These are phyloP conservation scores for Diplodia intermedia DNA, from an alignment of 2,329 filamentous ascomycete genomes.

Conservation along the genomic window DNA sequence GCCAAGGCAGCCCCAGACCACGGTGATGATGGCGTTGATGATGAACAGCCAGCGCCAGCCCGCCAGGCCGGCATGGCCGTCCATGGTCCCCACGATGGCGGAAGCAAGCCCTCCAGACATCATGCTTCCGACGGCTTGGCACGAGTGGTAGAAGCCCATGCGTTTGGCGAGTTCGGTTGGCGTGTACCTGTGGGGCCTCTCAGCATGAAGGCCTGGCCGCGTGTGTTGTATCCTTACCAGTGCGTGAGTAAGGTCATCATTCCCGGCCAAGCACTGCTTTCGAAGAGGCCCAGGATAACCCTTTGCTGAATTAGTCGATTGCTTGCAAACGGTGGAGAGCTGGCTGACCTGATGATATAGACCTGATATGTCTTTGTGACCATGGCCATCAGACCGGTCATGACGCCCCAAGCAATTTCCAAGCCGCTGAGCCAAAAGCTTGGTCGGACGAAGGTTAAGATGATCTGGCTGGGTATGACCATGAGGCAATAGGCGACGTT, in stretches of 20 bases:
- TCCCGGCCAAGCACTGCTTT: conserved; percentile 46
- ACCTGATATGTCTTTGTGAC: conserved; percentile 22
- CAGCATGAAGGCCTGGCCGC: fast-evolving
- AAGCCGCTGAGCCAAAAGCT: conserved; percentile 50
- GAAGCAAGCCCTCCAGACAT: background rate
- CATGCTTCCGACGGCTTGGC: background rate
- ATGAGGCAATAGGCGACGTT: conserved; percentile 42
- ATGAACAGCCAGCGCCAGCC: background rate
- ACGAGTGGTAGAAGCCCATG: background rate
- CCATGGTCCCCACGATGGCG: background rate
- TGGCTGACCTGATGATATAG: background rate
- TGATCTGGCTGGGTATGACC: conserved; percentile 40
- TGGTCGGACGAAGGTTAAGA: conserved; percentile 36
- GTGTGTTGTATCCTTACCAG: background rate
- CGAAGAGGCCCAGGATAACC: conserved; percentile 47
- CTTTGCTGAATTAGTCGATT: conserved; percentile 41
- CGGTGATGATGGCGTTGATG: background rate
- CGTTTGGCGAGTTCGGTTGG: background rate
- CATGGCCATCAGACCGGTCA: conserved; percentile 46
- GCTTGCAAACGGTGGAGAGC: too few relatives aligned
- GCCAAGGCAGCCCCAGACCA: background rate
- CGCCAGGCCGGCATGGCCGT: background rate
- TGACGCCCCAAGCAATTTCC: conserved; percentile 51
- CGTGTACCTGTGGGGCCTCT: background rate
- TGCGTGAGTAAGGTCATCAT: conserved; percentile 39